phyloP scores from a whole-genome alignment of 164 flowering plant genomes.

The Malania oleifera region DNA sequence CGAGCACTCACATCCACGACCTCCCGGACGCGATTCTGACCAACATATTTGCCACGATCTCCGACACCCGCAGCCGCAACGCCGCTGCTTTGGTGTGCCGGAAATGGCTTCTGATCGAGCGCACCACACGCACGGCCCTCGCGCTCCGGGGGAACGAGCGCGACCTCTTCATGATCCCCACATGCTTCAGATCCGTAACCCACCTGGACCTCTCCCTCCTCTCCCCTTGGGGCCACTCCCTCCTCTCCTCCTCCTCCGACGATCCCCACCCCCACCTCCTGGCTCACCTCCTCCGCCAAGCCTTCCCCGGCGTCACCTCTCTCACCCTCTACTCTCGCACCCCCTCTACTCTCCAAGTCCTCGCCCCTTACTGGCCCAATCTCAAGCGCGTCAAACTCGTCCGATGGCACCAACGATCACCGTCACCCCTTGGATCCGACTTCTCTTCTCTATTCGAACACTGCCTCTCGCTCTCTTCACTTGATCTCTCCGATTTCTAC shows the following conservation, averaged over 20 bases:
- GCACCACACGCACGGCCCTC: slow-evolving; percentile 58
- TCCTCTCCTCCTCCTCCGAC: slow-evolving; percentile 28
- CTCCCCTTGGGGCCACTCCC: slow-evolving; percentile 79
- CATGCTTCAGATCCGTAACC: slow-evolving; percentile 49
- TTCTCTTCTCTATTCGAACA: slow-evolving; percentile 36
- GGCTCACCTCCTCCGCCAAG: slow-evolving; percentile 43
- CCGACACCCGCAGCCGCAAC: slow-evolving; percentile 63
- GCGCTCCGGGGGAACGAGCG: slow-evolving; percentile 81
- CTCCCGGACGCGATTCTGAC: slow-evolving; percentile 71
- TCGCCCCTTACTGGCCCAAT: slow-evolving; percentile 51
- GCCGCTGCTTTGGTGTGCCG: slow-evolving; percentile 55
- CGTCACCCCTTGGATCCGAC: slow-evolving; percentile 45
- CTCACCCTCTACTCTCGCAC: slow-evolving; percentile 61
- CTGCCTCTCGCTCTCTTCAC: slow-evolving; percentile 26
- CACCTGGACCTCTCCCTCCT: slow-evolving; percentile 74
- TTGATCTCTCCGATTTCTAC: slow-evolving; percentile 75
- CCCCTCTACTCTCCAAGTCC: slow-evolving; percentile 34
- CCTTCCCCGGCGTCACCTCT: slow-evolving; percentile 56
- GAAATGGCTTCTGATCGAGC: slow-evolving; percentile 55
- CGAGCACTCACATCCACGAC: slow-evolving; percentile 36
- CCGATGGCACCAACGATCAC: slow-evolving; percentile 80
- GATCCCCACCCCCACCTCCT: slow-evolving; percentile 24
- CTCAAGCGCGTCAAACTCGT: slow-evolving; percentile 57
- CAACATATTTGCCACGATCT: slow-evolving; percentile 40
- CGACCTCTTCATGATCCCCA: slow-evolving; percentile 56